Evolutionary conservation across 805 yeast species (phyloP).

Genomic region (Pichia phayaonensis): DNA sequence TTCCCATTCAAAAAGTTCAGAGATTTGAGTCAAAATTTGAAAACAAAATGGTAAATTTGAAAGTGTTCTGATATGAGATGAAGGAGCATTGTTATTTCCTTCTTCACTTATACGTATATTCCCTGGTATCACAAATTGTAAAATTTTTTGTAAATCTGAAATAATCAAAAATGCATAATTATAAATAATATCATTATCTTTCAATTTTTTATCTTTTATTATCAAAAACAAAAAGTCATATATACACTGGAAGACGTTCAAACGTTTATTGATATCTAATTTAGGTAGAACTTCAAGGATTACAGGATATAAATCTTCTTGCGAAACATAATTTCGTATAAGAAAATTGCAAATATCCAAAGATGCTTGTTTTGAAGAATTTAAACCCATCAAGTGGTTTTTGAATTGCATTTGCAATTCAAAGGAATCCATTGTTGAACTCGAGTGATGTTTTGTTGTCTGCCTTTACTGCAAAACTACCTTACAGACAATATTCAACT

Average conservation of each 20-base stretch:
- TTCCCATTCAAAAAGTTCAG: conserved; percentile 15
- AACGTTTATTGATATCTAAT: conserved; percentile 51
- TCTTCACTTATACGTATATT: conserved; percentile 6
- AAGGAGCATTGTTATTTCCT: neutral
- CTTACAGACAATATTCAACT: neutral
- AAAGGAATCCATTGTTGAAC: conserved; percentile 69
- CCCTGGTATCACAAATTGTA: conserved; percentile 32
- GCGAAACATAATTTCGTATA: conserved; percentile 46
- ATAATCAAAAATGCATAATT: conserved; percentile 17
- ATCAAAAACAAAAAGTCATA: conserved; percentile 46
- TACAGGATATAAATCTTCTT: conserved; percentile 63
- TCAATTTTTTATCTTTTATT: conserved; percentile 8
- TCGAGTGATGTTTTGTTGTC: neutral
- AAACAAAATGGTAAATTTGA: conserved; percentile 25
- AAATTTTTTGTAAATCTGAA: conserved; percentile 28
- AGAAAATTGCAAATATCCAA: conserved; percentile 49
- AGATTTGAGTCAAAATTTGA: conserved; percentile 21
- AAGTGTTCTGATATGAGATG: conserved; percentile 17
- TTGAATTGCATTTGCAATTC: conserved; percentile 75
- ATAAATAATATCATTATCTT: conserved; percentile 6
- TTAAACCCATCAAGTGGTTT: conserved; percentile 54
- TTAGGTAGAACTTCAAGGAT: conserved; percentile 50
- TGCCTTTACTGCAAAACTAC: neutral
- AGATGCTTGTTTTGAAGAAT: conserved; percentile 52
- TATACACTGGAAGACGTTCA: conserved; percentile 62